Conservation (phyloP, 208 protist genomes). For the Trypanosoma boissoni region DNA sequence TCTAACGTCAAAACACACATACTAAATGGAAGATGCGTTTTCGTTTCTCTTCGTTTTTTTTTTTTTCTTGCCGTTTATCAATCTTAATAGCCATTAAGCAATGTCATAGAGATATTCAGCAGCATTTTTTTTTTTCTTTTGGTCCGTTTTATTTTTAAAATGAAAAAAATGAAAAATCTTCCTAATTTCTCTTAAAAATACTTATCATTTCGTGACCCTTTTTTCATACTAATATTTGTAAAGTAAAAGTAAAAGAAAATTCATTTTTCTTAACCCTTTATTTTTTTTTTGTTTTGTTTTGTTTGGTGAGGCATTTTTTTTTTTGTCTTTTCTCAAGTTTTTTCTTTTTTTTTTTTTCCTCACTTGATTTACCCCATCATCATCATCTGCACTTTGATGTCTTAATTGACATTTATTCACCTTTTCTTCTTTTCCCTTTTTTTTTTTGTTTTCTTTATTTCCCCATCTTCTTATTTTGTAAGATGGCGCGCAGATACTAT, state of each 20-base stretch:
- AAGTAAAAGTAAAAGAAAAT: neutral
- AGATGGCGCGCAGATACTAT: neutral
- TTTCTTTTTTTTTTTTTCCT: neutral
- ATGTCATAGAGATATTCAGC: too few relatives aligned
- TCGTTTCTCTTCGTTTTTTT: too few relatives aligned
- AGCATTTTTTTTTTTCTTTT: too few relatives aligned
- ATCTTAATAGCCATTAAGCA: too few relatives aligned
- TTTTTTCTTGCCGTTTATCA: too few relatives aligned
- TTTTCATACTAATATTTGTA: neutral
- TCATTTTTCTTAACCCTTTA: neutral
- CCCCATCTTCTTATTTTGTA: constrained; percentile 6
- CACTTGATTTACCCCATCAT: too few relatives aligned
- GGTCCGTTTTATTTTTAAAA: neutral
- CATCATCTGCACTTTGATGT: too few relatives aligned
- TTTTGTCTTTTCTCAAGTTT: neutral
- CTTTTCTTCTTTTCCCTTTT: neutral
- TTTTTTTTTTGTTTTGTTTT: neutral
- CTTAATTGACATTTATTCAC: neutral
- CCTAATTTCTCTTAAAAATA: too few relatives aligned
- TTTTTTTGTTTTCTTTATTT: neutral
- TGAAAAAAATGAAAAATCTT: neutral
- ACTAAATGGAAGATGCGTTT: too few relatives aligned
- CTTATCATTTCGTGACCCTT: too few relatives aligned
- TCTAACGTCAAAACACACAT: too few relatives aligned
- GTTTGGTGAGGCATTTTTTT: neutral